phyloP scores from a whole-genome alignment of 192 early-diverging fungal genomes.

The Coemansia sp. region DNA sequence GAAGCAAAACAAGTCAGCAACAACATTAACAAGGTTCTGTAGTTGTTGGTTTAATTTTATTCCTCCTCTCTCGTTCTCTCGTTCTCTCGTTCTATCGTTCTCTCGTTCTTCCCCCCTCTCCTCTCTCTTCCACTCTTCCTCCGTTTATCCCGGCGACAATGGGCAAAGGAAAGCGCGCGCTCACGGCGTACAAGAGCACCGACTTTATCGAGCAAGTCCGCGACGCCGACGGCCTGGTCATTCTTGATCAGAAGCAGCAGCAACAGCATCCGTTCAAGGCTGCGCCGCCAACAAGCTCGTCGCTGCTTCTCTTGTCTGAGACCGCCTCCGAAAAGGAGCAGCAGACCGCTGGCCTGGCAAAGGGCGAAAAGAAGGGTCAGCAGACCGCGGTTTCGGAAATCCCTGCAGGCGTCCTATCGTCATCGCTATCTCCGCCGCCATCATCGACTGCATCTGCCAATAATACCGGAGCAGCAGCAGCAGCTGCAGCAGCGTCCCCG shows the following conservation, averaged over 20 bases:
- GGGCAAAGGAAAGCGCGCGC: constrained; percentile 50
- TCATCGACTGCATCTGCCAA: no score
- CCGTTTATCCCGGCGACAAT: constrained; percentile 7
- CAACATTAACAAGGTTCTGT: no score
- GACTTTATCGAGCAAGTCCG: constrained; percentile 44
- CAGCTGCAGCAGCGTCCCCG: no score
- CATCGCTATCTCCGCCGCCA: neutral
- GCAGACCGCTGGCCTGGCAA: neutral
- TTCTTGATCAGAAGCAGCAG: neutral
- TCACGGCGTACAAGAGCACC: constrained; percentile 40
- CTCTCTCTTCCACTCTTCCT: neutral
- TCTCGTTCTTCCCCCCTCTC: neutral
- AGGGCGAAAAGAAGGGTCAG: constrained; percentile 4
- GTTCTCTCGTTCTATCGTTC: neutral
- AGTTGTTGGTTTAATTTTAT: no score
- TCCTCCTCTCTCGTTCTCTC: neutral
- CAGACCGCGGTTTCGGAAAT: neutral
- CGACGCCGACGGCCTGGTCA: constrained; percentile 25
- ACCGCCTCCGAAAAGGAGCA: constrained; percentile 4
- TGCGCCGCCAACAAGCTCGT: constrained; percentile 33
- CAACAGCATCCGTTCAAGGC: constrained; percentile 25
- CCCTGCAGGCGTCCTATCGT: neutral
- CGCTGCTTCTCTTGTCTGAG: constrained; percentile 11
- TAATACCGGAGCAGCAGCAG: neutral
- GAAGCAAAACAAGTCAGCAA: no score